Evolutionary conservation across 305 asterid genomes (phyloP), one percentile per base, ranked within the genome.

Genomic region (Solanum hybrid): DNA sequence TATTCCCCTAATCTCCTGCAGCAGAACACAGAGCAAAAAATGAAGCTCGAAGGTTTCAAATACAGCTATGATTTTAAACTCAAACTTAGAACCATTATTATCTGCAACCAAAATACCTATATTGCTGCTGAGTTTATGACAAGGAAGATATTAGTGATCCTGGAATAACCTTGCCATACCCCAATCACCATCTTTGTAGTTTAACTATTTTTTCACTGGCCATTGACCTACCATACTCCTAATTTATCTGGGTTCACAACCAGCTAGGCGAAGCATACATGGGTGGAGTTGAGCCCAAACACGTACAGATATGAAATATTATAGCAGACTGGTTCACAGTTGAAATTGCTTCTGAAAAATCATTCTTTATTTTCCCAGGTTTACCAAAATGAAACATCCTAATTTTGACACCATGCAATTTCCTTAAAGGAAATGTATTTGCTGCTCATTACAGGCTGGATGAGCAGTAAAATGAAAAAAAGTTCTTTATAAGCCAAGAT

Each of bases 71-170:
- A 29, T 0, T 82, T 82, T 29, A 29, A 45, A 82, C 27, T 82
- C 73, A 82, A 82, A 26, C 87, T 17, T 42, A 45, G 29, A 45
- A 82, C 36, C 86, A 82, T 29, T 45, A 82, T 24, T 82, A 17
- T 82, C 87, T 82, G 86, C 71, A 81, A 81, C 86, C 66, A 42
- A 81, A 81, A 42, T 81, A 34, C 38, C 37, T 81, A 81, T 42
- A 42, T 42, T 81, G 86, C 1, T 81, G 86, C 86, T 27, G 37
- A 42, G 71, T 4, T 51, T 27, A 76, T 81, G 71, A 42, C 71
- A 26, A 45, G 73, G 27, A 82, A 45, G 72, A 82, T 15, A 17
- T 82, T 79, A 0, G 85, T 11, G 64, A 82, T 45, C 73, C 0
- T 45, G 37, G 73, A 45, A 82, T 45, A 45, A 15, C 73, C 19